These are phyloP conservation scores for Vitis rupestris DNA, from an alignment of 164 flowering plant species.

Conservation along the genomic window DNA sequence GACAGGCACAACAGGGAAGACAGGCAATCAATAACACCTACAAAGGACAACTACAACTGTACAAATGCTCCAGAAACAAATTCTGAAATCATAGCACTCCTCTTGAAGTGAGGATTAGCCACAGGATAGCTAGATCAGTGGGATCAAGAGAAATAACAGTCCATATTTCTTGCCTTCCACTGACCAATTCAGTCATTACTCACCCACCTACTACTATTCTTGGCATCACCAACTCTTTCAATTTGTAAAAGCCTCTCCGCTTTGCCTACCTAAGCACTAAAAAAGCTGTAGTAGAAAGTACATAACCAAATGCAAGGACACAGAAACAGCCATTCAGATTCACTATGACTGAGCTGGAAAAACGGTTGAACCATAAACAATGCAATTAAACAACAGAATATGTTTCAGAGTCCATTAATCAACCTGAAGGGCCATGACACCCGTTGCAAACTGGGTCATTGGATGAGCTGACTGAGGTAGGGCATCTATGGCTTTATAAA, in stretches of 20 bases:
- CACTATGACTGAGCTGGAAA: background rate
- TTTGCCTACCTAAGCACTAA: too few relatives aligned
- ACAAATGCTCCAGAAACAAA: background rate
- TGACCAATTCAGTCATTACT: too few relatives aligned
- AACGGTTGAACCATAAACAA: background rate
- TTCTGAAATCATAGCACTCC: background rate
- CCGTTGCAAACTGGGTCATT: constrained; percentile 95
- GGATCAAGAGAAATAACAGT: too few relatives aligned
- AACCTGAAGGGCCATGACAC: constrained; percentile 99
- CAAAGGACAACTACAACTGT: background rate
- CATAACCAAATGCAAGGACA: background rate
- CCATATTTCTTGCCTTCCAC: too few relatives aligned
- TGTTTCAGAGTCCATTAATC: constrained; percentile 4
- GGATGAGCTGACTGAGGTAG: constrained; percentile 89
- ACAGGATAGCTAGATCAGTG: too few relatives aligned
- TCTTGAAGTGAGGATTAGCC: too few relatives aligned
- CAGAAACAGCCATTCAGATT: constrained; percentile 1
- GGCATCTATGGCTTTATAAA: constrained; percentile 75
- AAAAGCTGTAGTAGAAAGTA: too few relatives aligned
- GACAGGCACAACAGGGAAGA: background rate
- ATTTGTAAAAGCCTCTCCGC: too few relatives aligned
- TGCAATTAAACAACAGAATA: background rate
- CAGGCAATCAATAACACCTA: background rate
- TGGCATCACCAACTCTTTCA: too few relatives aligned
- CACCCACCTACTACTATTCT: too few relatives aligned